phyloP scores from a whole-genome alignment of 2,329 filamentous ascomycete genomes.

The Pseudophaeomoniella oleicola region DNA sequence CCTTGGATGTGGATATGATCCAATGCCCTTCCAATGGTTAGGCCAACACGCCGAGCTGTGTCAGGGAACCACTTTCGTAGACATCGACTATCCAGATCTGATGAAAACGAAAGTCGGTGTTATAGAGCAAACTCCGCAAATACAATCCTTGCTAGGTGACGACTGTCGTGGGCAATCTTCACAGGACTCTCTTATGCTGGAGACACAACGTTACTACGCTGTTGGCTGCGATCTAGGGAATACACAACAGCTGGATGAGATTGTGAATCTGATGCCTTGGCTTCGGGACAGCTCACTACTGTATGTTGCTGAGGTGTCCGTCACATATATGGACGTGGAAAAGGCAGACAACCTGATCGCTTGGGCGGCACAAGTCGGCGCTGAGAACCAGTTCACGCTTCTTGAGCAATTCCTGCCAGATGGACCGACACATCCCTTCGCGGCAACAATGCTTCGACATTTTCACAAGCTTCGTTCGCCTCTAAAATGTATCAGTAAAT shows the following conservation, averaged over 20 bases:
- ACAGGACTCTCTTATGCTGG: constrained; percentile 37
- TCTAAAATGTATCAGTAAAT: constrained; percentile 57
- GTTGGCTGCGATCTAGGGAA: constrained; percentile 70
- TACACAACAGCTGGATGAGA: constrained; percentile 41
- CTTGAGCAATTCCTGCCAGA: constrained; percentile 77
- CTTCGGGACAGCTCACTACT: constrained; percentile 49
- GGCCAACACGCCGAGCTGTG: constrained; percentile 48
- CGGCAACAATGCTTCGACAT: constrained; percentile 68
- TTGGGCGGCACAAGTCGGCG: constrained; percentile 59
- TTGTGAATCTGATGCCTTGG: constrained; percentile 18
- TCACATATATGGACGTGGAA: constrained; percentile 72
- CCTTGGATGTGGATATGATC: constrained; percentile 80
- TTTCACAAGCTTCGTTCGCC: constrained; percentile 70
- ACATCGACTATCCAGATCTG: constrained; percentile 73
- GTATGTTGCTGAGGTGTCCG: constrained; percentile 78
- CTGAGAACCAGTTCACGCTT: constrained; percentile 65
- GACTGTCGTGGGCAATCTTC: constrained; percentile 18
- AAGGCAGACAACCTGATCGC: constrained; percentile 59
- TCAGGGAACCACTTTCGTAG: constrained; percentile 53
- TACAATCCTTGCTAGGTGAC: constrained; percentile 3
- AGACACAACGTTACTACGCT: constrained; percentile 59
- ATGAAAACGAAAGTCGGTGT: constrained; percentile 59
- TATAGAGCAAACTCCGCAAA: constrained; percentile 40
- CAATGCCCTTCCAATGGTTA: constrained; percentile 72
- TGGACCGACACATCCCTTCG: constrained; percentile 67